These are phyloP conservation scores for Hansenula sp. DNA, from an alignment of 1,139 yeast genomes.

Conservation along the genomic window DNA sequence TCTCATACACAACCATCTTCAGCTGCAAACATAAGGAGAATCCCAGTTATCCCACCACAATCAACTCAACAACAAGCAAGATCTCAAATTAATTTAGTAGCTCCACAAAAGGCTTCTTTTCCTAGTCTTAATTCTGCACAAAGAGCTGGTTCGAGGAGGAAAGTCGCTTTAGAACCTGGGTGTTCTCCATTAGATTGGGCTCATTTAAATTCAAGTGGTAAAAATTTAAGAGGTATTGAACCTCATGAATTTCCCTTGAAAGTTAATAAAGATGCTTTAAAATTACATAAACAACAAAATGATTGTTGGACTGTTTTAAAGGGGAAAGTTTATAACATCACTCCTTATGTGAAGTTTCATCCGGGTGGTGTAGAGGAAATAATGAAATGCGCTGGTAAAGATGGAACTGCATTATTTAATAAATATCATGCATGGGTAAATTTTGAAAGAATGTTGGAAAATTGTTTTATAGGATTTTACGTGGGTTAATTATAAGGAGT, in stretches of 20 bases:
- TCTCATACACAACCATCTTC: neutral
- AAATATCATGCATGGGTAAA: slow-evolving; percentile 89
- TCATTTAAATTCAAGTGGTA: slow-evolving; percentile 40
- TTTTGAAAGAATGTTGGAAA: slow-evolving; percentile 73
- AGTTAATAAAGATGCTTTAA: slow-evolving; percentile 57
- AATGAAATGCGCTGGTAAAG: slow-evolving; percentile 77
- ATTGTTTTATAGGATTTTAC: slow-evolving; percentile 68
- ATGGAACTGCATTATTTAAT: slow-evolving; percentile 76
- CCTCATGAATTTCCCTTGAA: slow-evolving; percentile 38
- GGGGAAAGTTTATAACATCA: slow-evolving; percentile 79
- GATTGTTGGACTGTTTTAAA: slow-evolving; percentile 88
- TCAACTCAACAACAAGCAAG: neutral
- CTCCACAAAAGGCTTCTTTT: slow-evolving; percentile 1
- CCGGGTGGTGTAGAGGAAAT: slow-evolving; percentile 90
- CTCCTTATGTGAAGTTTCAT: slow-evolving; percentile 79
- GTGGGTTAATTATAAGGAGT: slow-evolving; percentile 9
- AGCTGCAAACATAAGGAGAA: slow-evolving; percentile 27
- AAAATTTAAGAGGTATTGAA: slow-evolving; percentile 34
- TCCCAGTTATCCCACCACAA: slow-evolving; percentile 6
- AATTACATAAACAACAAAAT: slow-evolving; percentile 47
- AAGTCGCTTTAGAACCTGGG: slow-evolving; percentile 70
- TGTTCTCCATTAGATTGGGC: slow-evolving; percentile 92
- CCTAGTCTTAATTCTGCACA: slow-evolving; percentile 41
- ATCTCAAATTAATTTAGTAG: neutral
- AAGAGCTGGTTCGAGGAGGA: slow-evolving; percentile 31